phyloP scores from a whole-genome alignment of 805 yeast genomes.

The Cyberlindnera maclurae region DNA sequence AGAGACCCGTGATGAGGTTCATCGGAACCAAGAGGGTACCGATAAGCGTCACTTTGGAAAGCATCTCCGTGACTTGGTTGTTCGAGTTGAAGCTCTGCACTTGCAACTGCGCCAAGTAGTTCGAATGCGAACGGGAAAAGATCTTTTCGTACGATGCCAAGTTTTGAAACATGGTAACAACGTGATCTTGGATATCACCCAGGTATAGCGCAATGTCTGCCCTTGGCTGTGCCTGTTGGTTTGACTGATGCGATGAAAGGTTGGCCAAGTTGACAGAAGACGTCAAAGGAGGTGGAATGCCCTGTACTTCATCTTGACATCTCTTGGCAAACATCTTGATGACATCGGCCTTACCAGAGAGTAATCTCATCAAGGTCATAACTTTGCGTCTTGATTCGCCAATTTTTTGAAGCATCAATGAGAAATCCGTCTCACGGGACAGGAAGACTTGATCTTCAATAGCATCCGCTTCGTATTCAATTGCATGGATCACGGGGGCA shows the following conservation, averaged over 20 bases:
- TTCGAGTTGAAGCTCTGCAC: slow-evolving; percentile 86
- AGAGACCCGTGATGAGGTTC: slow-evolving; percentile 83
- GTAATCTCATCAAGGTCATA: slow-evolving; percentile 84
- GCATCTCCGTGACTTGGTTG: slow-evolving; percentile 76
- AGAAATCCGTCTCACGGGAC: slow-evolving; percentile 66
- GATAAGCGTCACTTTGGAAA: slow-evolving; percentile 80
- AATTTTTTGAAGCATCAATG: slow-evolving; percentile 69
- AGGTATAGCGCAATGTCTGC: slow-evolving; percentile 87
- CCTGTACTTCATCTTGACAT: slow-evolving; percentile 63
- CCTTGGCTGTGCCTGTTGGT: slow-evolving; percentile 51
- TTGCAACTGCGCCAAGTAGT: slow-evolving; percentile 88
- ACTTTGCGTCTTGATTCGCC: slow-evolving; percentile 88
- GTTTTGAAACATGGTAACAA: slow-evolving; percentile 92
- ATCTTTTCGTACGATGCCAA: slow-evolving; percentile 87
- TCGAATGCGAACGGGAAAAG: slow-evolving; percentile 84
- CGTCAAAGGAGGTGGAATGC: slow-evolving; percentile 35
- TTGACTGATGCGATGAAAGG: slow-evolving; percentile 18
- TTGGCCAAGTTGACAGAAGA: slow-evolving; percentile 33
- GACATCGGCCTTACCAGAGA: slow-evolving; percentile 93
- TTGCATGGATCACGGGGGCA: slow-evolving; percentile 71
- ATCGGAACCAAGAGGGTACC: slow-evolving; percentile 90
- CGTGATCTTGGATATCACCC: slow-evolving; percentile 96
- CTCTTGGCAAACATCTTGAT: slow-evolving; percentile 93
- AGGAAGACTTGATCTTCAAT: slow-evolving; percentile 78
- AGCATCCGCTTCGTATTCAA: slow-evolving; percentile 76